Evolutionary conservation across 306 rosid species (phyloP), one percentile per base, ranked within the genome.

Genomic region (Glycine tomentella): DNA sequence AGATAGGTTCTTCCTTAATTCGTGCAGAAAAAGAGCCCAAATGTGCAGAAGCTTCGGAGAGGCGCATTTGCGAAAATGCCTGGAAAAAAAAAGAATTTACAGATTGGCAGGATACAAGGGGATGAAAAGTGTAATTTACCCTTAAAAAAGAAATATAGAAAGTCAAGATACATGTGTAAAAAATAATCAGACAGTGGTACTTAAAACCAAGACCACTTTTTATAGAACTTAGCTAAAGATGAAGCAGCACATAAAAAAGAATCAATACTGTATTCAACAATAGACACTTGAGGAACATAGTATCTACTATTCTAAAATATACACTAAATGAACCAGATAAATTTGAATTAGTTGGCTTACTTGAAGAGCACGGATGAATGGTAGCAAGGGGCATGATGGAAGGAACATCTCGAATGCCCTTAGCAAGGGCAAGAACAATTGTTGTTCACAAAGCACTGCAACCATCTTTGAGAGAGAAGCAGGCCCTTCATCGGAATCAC

Each of bases 391-490:
- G 84, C 97, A 91, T 36, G 99, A 95, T 46, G 99, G 99, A 86
- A 95, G 97, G 88, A 95, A 95, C 99, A 90, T 93, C 80, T 91
- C 97, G 77, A 95, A 95, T 10, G 99, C 97, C 91, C 95, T 93
- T 53, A 93, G 89, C 90, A 95, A 83, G 76, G 99, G 97, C 90
- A 90, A 84, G 84, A 91, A 95, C 76, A 95, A 84, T 55, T 87
- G 89, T 74, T 95, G 97, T 75, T 90, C 96, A 73, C 99, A 95
- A 74, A 93, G 97, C 82, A 95, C 97, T 48, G 95, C 93, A 76
- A 95, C 97, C 99, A 95, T 93, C 94, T 93, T 93, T 77, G 95
- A 81, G 64, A 95, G 91, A 73, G 94, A 88, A 79, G 75, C 89
- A 67, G 90, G 90, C 77, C 90, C 97, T 75, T 95, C 93, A 69